Evolutionary conservation across 768 basidiomycete species (phyloP).

Genomic region (Fomitopsis pulvina): DNA sequence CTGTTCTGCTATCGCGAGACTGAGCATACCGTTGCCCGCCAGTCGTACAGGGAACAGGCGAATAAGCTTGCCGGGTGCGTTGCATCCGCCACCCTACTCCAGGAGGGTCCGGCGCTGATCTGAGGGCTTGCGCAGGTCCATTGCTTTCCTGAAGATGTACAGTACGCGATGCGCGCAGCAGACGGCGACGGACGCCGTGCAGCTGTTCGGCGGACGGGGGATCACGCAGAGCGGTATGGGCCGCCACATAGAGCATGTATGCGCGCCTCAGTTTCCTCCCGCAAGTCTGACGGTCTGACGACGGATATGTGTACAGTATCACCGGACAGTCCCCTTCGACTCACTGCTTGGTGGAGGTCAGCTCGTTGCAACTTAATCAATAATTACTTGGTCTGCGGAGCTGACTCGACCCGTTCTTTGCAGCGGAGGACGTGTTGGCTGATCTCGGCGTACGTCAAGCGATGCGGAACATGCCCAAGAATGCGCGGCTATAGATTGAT

Average conservation of each 20-base stretch:
- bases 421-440: constrained; percentile 68
- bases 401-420: constrained; percentile 5
- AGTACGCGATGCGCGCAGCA: constrained; percentile 69
- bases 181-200: constrained; percentile 76
- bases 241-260: constrained; percentile 63
- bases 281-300: background rate
- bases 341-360: constrained; percentile 63
- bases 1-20: background rate
- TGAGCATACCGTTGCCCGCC: constrained; percentile 1
- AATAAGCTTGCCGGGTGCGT: constrained; percentile 56
- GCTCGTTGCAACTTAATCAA: constrained; percentile 5
- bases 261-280: constrained; percentile 20
- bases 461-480: constrained; percentile 66
- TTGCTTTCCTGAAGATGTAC: constrained; percentile 77
- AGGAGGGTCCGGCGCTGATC: background rate
- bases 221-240: constrained; percentile 88
- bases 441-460: constrained; percentile 82
- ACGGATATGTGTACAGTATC: constrained; percentile 36
- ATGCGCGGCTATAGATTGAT: constrained; percentile 44
- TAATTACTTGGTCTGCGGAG: background rate
- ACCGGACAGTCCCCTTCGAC: constrained; percentile 62
- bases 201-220: constrained; percentile 82
- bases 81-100: background rate
- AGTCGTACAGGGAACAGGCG: constrained; percentile 71
- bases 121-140: constrained; percentile 32